A percentile compares a stretch with the other conserved stretches of the same genome.
Evolutionary conservation across 2,329 filamentous ascomycete genomes (phyloP).

Genomic region (Incumbomyces lentus): DNA sequence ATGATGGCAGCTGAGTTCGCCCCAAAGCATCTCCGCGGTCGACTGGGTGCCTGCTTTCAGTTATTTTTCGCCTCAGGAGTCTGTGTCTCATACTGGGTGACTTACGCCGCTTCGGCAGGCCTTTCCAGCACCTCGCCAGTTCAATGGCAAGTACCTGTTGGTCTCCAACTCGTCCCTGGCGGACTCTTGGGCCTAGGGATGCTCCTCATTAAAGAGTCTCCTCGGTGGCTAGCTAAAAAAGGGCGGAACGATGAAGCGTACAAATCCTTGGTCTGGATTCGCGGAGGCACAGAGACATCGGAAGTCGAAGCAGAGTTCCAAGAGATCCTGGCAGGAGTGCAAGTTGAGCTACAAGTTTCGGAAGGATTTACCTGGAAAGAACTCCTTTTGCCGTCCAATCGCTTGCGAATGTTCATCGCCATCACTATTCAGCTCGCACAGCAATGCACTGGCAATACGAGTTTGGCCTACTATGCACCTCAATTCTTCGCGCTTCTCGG

Average conservation of each 20-base stretch:
- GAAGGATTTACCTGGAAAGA: slow-evolving; percentile 40
- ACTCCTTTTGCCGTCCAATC: slow-evolving; percentile 36
- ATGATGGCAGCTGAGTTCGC: slow-evolving; percentile 38
- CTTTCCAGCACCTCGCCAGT: slow-evolving; percentile 25
- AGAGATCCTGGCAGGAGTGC: slow-evolving; percentile 35
- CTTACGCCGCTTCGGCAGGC: slow-evolving; percentile 36
- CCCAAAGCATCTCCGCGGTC: slow-evolving; percentile 33
- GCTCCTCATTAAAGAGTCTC: slow-evolving; percentile 40
- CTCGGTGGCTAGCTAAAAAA: slow-evolving; percentile 38
- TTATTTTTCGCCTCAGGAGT: slow-evolving; percentile 43
- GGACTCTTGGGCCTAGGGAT: slow-evolving; percentile 40
- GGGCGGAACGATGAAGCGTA: slow-evolving; percentile 38
- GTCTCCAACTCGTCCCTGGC: slow-evolving; percentile 40
- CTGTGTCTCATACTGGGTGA: slow-evolving; percentile 44
- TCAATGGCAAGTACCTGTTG: slow-evolving; percentile 49
- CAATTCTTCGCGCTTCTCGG: slow-evolving; percentile 44
- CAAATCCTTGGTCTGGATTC: slow-evolving; percentile 42
- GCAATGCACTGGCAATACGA: slow-evolving; percentile 43
- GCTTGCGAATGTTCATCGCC: slow-evolving; percentile 39
- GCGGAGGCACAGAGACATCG: slow-evolving; percentile 34
- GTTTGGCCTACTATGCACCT: slow-evolving; percentile 42
- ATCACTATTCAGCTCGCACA: slow-evolving; percentile 41
- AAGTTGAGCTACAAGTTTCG: slow-evolving; percentile 37
- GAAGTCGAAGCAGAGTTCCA: slow-evolving; percentile 27
- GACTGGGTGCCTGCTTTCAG: slow-evolving; percentile 43